These are phyloP conservation scores for Cryphonectria parasitica DNA, from an alignment of 2,329 filamentous ascomycete genomes.

Conservation along the genomic window DNA sequence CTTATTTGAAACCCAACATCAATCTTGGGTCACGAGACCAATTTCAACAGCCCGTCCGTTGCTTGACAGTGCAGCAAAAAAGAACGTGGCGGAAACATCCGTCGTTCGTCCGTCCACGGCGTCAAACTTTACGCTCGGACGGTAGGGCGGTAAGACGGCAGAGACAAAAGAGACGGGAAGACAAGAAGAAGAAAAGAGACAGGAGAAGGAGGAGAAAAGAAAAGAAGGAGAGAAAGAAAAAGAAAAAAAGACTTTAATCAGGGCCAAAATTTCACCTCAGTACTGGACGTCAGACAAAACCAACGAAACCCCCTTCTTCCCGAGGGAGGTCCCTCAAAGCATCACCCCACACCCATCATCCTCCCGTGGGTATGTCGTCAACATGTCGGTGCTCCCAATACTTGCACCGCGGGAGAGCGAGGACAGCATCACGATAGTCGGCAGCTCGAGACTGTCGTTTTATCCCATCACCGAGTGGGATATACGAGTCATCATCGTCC, in stretches of 20 bases:
- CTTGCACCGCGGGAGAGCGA: constrained; percentile 22
- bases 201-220: neutral
- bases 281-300: neutral
- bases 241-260: neutral
- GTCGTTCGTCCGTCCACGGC: neutral
- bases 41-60: neutral
- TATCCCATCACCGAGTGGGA: constrained; percentile 27
- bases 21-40: neutral
- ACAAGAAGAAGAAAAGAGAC: neutral
- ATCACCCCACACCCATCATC: neutral
- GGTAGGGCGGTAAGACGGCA: neutral
- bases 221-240: neutral
- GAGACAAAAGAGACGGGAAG: neutral
- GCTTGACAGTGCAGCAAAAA: neutral
- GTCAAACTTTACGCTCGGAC: neutral
- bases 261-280: neutral
- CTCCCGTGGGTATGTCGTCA: constrained; percentile 17
- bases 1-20: constrained; percentile 11
- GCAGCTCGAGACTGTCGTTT: constrained; percentile 14
- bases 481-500: constrained; percentile 26
- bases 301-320: neutral
- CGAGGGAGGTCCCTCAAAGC: neutral
- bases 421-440: constrained; percentile 16
- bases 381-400: constrained; percentile 17
- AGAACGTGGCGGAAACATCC: neutral